Evolutionary conservation across 345 rosid genomes (phyloP), one percentile per base, ranked within the genome.

Genomic region (Acer saccharum): DNA sequence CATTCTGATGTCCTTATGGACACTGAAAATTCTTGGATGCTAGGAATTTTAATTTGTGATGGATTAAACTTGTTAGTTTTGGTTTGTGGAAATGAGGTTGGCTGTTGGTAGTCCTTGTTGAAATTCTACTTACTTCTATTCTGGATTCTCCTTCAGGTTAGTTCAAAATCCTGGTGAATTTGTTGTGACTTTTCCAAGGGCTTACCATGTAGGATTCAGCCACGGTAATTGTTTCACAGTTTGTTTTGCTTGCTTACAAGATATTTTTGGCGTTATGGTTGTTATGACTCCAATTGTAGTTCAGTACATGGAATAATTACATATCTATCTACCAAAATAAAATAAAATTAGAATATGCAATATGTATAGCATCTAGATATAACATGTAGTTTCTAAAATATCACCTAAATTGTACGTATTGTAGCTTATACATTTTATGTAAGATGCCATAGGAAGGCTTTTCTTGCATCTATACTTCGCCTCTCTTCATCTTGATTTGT

Each of bases 191-290:
- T 97, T 97, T 85, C 99, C 99, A 43, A 88, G 99, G 87, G 97
- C 98, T 76, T 97, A 97, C 84, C 99, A 97, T 86, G 92, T 90
- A 77, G 99, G 99, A 85, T 94, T 97, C 97, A 97, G 99, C 92
- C 99, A 97, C n/a, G 98, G 99, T 97, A 93, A 92, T 85, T 79
- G 78, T 68, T 83, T 79, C 80, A 69, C 65, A 50, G 27, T 78
- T 80, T 76, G 41, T 55, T 76, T 4, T 74, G 20, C 72, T 23
- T 25, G 43, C 62, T 71, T 81, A 29, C 68, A 17, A 68, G 21
- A 71, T 27, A 48, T 64, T 76, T 50, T 72, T 63, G 68, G 25
- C 41, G 18, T 16, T 71, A 18, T 78, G 39, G 44, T 73, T 72
- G 39, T 60, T 71, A 64, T 50, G 55, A 55, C 55, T 62, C 41